These are phyloP conservation scores for Dendrostoma leiphaemia DNA, from an alignment of 2,329 filamentous ascomycete species.

Conservation along the genomic window DNA sequence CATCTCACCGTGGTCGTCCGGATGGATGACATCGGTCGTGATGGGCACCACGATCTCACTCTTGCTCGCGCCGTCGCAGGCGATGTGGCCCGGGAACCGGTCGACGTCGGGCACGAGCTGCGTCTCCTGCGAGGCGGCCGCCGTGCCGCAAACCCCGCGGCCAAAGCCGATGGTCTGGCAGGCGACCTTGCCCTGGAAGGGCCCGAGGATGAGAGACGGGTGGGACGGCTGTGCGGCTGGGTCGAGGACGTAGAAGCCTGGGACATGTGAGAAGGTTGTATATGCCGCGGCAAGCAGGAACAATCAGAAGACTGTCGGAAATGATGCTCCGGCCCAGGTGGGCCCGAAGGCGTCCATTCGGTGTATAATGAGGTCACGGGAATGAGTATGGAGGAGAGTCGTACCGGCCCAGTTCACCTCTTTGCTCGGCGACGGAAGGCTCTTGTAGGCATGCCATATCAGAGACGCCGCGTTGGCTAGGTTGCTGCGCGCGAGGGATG, in stretches of 20 bases:
- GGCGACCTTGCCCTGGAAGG: constrained; percentile 77
- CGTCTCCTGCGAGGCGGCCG: constrained; percentile 58
- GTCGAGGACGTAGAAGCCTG: constrained; percentile 74
- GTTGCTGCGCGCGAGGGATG: constrained; percentile 52
- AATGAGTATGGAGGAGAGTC: constrained; percentile 40
- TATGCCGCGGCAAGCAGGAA: too few relatives aligned
- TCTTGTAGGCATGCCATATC: constrained; percentile 77
- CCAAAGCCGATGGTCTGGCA: constrained; percentile 76
- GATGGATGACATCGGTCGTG: constrained; percentile 33
- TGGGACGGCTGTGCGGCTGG: constrained; percentile 32
- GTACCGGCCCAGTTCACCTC: constrained; percentile 75
- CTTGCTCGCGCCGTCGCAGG: constrained; percentile 71
- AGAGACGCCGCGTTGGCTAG: constrained; percentile 73
- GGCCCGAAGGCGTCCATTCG: background rate
- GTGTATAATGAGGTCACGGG: constrained; percentile 25
- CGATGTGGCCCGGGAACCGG: constrained; percentile 75
- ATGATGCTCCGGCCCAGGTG: background rate
- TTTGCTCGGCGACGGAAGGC: constrained; percentile 62
- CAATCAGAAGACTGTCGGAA: too few relatives aligned
- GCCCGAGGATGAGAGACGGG: constrained; percentile 68
- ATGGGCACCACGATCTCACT: constrained; percentile 84
- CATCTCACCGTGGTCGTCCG: constrained; percentile 23
- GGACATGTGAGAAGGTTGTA: background rate
- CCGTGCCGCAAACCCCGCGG: constrained; percentile 72
- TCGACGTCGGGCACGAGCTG: constrained; percentile 71